A percentile compares a stretch with the other conserved stretches of the same genome.
phyloP scores from a whole-genome alignment of 2,329 filamentous ascomycete species.

The Pseudogymnoascus sp. region DNA sequence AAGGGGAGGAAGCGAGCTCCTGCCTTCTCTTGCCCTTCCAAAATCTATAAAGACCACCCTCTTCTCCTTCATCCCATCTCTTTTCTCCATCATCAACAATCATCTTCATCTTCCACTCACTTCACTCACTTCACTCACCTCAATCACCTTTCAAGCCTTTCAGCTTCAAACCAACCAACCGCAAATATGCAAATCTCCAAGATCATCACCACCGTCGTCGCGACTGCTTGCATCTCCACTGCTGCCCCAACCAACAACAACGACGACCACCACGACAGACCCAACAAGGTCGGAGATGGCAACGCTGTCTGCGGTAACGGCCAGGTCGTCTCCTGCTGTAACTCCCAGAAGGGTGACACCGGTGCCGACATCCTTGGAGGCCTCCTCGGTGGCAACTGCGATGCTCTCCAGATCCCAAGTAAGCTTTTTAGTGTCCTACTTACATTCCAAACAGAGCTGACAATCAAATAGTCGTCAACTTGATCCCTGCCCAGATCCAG shows the following conservation, averaged over 20 bases:
- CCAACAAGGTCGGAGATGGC: neutral
- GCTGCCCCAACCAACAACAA: neutral
- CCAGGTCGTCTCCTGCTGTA: neutral
- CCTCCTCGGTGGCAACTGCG: neutral
- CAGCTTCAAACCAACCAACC: conserved; percentile 2
- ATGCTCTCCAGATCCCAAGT: neutral
- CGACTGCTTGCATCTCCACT: neutral
- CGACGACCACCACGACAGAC: neutral
- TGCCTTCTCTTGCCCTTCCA: neutral
- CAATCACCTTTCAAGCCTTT: conserved; percentile 1
- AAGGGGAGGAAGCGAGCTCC: neutral
- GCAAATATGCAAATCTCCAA: conserved; percentile 7
- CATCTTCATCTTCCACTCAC: neutral
- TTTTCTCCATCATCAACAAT: neutral
- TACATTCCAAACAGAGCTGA: neutral
- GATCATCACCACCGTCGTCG: neutral
- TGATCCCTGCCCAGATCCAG: neutral
- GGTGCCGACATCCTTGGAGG: neutral
- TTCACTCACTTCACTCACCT: conserved; percentile 5
- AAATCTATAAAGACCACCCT: conserved; percentile 6
- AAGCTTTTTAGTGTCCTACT: neutral
- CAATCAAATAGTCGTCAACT: neutral
- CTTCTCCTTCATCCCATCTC: neutral
- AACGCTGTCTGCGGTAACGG: neutral
- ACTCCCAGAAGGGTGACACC: neutral